A percentile compares a stretch with the other conserved stretches of the same genome.
phyloP scores from a whole-genome alignment of 2,329 filamentous ascomycete species.

The Myriosclerotinia duriaeana region DNA sequence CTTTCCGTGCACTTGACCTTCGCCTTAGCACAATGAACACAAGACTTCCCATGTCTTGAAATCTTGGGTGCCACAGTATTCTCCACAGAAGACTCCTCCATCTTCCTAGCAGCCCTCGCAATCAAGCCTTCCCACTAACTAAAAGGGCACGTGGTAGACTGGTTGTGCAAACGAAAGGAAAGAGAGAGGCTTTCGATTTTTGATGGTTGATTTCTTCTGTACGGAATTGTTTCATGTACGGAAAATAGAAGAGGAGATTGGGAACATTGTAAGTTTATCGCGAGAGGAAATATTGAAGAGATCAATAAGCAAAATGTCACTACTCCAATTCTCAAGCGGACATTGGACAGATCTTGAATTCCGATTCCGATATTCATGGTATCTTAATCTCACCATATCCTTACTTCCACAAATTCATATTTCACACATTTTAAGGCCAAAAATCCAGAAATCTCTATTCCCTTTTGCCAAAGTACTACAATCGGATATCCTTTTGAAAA shows the following conservation, averaged over 20 bases:
- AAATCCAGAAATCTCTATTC: too few species aligned
- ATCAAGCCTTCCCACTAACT: not conserved
- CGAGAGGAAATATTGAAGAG: not conserved
- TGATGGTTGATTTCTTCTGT: not conserved
- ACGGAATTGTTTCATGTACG: not conserved
- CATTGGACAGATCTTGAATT: not conserved
- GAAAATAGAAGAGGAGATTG: not conserved
- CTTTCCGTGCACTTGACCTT: slow-evolving; percentile 18
- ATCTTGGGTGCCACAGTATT: not conserved
- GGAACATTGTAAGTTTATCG: not conserved
- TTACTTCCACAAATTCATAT: not conserved
- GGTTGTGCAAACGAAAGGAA: not conserved
- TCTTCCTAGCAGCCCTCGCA: not conserved
- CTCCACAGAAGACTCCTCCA: not conserved
- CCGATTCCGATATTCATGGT: not conserved
- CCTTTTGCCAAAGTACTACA: too few species aligned
- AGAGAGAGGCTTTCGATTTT: not conserved
- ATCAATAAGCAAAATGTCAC: not conserved
- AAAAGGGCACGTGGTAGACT: not conserved
- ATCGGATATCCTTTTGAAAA: too few species aligned
- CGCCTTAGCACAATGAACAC: slow-evolving; percentile 17
- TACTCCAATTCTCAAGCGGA: not conserved
- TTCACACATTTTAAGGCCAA: not conserved
- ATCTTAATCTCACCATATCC: not conserved
- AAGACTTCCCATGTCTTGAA: slow-evolving; percentile 15